phyloP scores from a whole-genome alignment of 345 rosid genomes.

The Hypericum androsaemum region DNA sequence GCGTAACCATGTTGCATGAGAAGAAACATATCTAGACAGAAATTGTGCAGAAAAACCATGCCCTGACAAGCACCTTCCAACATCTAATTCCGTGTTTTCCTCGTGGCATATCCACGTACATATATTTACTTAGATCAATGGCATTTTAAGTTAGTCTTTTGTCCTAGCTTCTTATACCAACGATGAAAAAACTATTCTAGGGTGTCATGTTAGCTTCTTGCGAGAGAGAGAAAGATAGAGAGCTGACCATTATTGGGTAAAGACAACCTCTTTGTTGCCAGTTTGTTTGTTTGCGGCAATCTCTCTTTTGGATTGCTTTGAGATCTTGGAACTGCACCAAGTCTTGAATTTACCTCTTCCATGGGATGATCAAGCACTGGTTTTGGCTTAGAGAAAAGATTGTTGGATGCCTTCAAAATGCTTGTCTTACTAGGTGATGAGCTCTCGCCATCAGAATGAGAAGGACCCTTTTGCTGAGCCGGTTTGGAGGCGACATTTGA shows the following conservation, averaged over 20 bases:
- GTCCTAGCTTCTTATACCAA: too few relatives aligned
- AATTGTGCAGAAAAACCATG: too few relatives aligned
- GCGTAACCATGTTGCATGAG: too few relatives aligned
- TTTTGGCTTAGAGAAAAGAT: slow-evolving; percentile 36
- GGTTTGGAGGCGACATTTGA: slow-evolving; percentile 32
- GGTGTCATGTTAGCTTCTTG: background rate
- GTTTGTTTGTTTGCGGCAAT: slow-evolving; percentile 37
- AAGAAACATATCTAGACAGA: too few relatives aligned
- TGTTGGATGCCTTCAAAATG: slow-evolving; percentile 34
- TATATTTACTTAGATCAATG: too few relatives aligned
- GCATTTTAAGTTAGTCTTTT: too few relatives aligned
- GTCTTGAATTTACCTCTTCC: slow-evolving; percentile 46
- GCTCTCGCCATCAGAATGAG: slow-evolving; percentile 53
- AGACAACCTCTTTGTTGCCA: slow-evolving; percentile 56
- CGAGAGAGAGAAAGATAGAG: slow-evolving; percentile 10
- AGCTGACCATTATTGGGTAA: slow-evolving; percentile 58
- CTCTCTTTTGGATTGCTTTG: slow-evolving; percentile 96
- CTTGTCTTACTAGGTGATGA: slow-evolving; percentile 45
- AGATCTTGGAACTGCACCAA: slow-evolving; percentile 46
- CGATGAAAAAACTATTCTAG: too few relatives aligned
- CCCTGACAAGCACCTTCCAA: too few relatives aligned
- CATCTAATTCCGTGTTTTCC: too few relatives aligned
- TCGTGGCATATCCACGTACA: too few relatives aligned
- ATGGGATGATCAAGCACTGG: slow-evolving; percentile 31
- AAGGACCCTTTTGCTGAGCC: slow-evolving; percentile 54